phyloP scores from a whole-genome alignment of 1,139 yeast species.

The Magnusiomyces suaveolens region DNA sequence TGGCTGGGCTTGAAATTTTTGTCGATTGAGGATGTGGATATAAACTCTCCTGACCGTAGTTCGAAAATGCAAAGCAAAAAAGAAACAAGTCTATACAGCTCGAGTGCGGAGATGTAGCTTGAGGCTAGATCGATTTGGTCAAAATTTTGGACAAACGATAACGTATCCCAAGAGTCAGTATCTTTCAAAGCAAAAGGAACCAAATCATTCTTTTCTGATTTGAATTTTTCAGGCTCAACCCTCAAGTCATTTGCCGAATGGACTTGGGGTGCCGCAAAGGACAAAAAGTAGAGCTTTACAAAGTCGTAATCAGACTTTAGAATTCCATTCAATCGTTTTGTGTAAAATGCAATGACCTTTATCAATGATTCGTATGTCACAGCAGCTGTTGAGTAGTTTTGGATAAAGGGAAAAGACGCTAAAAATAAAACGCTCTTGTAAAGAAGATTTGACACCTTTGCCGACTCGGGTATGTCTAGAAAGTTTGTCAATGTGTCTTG shows the following conservation, averaged over 20 bases:
- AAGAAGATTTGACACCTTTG: slow-evolving; percentile 29
- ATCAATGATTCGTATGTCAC: slow-evolving; percentile 38
- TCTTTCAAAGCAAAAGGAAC: slow-evolving; percentile 17
- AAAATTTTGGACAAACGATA: slow-evolving; percentile 23
- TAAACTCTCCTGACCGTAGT: slow-evolving; percentile 14
- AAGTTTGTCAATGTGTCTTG: slow-evolving; percentile 26
- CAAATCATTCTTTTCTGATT: slow-evolving; percentile 22
- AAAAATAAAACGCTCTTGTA: slow-evolving; percentile 32
- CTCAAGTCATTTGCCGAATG: not conserved
- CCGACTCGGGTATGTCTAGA: slow-evolving; percentile 24
- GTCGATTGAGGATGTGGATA: slow-evolving; percentile 12
- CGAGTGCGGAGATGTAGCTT: slow-evolving; percentile 19
- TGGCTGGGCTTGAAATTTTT: slow-evolving; percentile 11
- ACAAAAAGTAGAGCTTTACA: slow-evolving; percentile 34
- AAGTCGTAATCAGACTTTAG: slow-evolving; percentile 31
- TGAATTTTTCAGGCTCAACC: too few species aligned
- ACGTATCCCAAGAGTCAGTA: slow-evolving; percentile 27
- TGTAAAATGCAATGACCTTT: slow-evolving; percentile 36
- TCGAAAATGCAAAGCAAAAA: slow-evolving; percentile 23
- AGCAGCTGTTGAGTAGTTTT: slow-evolving; percentile 27
- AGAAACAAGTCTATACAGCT: slow-evolving; percentile 22
- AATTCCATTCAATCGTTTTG: slow-evolving; percentile 31
- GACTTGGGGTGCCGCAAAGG: slow-evolving; percentile 29
- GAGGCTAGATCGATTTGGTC: slow-evolving; percentile 1
- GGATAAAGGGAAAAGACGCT: slow-evolving; percentile 39